Evolutionary conservation across 2,329 filamentous ascomycete genomes (phyloP), one percentile per base, ranked within the genome.

Genomic region (Daldinia sp.): DNA sequence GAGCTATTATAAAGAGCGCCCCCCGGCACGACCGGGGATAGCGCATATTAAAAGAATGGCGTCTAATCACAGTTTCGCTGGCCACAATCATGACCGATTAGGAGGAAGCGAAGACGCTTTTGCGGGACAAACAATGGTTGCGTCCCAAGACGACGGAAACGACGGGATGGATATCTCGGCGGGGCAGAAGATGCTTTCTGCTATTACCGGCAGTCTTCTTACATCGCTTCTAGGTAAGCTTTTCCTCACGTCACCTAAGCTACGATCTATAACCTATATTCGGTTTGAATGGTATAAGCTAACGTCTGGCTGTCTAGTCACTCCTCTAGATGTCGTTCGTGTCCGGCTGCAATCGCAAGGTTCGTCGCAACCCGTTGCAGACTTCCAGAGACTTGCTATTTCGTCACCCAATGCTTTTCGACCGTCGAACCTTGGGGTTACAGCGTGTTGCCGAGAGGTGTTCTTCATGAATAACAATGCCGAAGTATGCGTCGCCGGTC

Each of bases 321-420:
- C 95, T 4, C 95, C 95, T 47, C 89, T 99, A 53, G 95, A 99
- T 75, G 95, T 99, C 66, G 95, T 99, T 64, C 92, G 95, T 65
- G 93, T 99, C 47, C 93, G 95, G 65, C 83, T 97, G 55, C 95
- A 99, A 78, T 94, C 95, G 1, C 94, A 98, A 74, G 74, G 77
- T 41, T 73, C 79, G 55, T 77, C 83, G 64, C 74, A 77, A 60
- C 80, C 85, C 70, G 76, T 81, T 68, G 79, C 83, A 73, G 80
- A 85, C 71, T 82, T 86, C 69, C 79, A 85, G 74, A 81, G 83
- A 77, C 77, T 89, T 75, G 76, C 85, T 71, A 69, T 87, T 73
- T 78, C 85, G 70, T 79, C 84, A 74, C 75, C 89, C 69, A 88
- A 87, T 65, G 87, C 90, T 67, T 85, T 95, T 49, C 92, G 93